Percentiles rank a stretch among this genome's conserved stretches.
phyloP scores from a whole-genome alignment of 192 early-diverging fungal species.

The Coemansia sp. region DNA sequence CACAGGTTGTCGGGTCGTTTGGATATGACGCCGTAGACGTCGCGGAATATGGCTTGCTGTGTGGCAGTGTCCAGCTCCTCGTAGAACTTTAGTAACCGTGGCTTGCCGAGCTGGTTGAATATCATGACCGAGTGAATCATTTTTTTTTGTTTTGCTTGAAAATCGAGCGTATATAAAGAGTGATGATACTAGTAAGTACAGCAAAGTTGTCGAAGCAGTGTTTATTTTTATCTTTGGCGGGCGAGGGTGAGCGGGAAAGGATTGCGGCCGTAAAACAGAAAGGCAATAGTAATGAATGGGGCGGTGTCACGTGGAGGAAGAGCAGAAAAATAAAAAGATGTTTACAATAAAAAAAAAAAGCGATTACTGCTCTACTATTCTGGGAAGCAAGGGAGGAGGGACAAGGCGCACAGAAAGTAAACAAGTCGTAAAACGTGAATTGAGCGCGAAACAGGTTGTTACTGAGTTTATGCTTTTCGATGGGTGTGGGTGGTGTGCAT shows the following conservation, averaged over 20 bases:
- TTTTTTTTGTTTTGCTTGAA: not conserved
- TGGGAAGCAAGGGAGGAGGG: too few species aligned
- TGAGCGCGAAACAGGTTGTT: too few species aligned
- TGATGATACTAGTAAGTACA: constrained; percentile 44
- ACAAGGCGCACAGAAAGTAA: too few species aligned
- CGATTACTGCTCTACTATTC: not conserved
- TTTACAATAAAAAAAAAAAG: constrained; percentile 2
- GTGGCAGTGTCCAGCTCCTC: constrained; percentile 79
- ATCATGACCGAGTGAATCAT: constrained; percentile 98
- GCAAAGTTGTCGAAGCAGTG: not conserved
- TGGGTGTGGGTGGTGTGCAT: too few species aligned
- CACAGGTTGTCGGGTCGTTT: constrained; percentile 85
- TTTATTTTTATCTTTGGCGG: not conserved
- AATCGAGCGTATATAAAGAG: not conserved
- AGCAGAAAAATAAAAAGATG: constrained; percentile 3
- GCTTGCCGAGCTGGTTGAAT: constrained; percentile 97
- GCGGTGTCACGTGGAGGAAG: not conserved
- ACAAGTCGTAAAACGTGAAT: too few species aligned
- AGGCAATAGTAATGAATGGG: not conserved
- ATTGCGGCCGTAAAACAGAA: not conserved
- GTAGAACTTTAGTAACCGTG: constrained; percentile 92
- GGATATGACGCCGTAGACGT: constrained; percentile 83
- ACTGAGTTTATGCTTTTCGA: too few species aligned
- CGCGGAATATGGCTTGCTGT: constrained; percentile 84
- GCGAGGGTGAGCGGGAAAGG: not conserved